phyloP scores from a whole-genome alignment of 2,329 filamentous ascomycete genomes.

The Dichotomopilus funicola region DNA sequence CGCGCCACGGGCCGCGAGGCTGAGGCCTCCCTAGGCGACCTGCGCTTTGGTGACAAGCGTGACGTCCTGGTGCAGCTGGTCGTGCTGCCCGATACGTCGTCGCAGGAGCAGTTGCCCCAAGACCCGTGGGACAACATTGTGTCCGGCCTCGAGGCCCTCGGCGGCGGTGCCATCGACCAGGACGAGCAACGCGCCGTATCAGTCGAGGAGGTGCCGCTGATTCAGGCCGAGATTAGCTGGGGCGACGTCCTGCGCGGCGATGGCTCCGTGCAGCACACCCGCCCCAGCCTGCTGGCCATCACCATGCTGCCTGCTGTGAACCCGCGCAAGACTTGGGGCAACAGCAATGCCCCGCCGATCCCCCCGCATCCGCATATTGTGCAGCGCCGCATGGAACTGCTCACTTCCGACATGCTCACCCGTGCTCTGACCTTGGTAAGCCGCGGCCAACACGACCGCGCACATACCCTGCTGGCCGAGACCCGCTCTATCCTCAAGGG shows the following conservation, averaged over 20 bases:
- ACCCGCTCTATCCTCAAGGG: constrained; percentile 94
- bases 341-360: constrained; percentile 61
- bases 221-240: constrained; percentile 91
- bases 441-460: constrained; percentile 86
- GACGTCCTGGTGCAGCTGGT: constrained; percentile 92
- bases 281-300: constrained; percentile 86
- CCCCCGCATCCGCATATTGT: constrained; percentile 93
- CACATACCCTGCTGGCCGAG: constrained; percentile 85
- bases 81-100: constrained; percentile 77
- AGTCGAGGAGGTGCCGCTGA: constrained; percentile 88
- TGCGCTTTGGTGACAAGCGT: constrained; percentile 89
- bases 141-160: constrained; percentile 86
- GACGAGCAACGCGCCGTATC: constrained; percentile 79
- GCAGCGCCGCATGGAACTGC: constrained; percentile 91
- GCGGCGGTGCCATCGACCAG: constrained; percentile 69
- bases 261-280: constrained; percentile 74
- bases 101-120: constrained; percentile 78
- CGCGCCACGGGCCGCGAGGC: constrained; percentile 90
- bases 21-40: constrained; percentile 83
- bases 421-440: constrained; percentile 85
- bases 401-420: constrained; percentile 97
- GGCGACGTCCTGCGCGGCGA: constrained; percentile 81
- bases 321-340: constrained; percentile 58
- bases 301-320: constrained; percentile 79
- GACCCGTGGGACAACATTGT: constrained; percentile 98